phyloP scores from a whole-genome alignment of 1,284 basidiomycete genomes.

The Thelephora terrestris region DNA sequence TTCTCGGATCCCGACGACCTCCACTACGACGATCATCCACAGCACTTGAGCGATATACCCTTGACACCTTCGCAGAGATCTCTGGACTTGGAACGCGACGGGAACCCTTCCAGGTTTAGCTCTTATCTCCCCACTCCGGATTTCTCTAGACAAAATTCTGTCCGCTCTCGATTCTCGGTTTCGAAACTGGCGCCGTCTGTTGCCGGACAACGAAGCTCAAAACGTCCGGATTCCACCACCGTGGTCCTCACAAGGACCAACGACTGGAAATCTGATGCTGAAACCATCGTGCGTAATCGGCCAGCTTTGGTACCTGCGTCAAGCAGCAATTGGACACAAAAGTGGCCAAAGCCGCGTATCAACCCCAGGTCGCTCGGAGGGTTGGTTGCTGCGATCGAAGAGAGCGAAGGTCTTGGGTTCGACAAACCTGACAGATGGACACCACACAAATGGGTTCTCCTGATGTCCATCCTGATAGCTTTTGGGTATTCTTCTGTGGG shows the following conservation, averaged over 20 bases:
- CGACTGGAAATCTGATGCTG: constrained; percentile 8
- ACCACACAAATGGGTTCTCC: constrained; percentile 43
- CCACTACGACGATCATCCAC: too few species aligned
- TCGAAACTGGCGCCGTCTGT: constrained; percentile 12
- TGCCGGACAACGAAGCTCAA: constrained; percentile 4
- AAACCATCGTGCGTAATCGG: constrained; percentile 7
- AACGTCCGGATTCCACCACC: neutral
- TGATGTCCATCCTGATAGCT: constrained; percentile 40
- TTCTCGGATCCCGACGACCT: too few species aligned
- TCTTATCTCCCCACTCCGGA: constrained; percentile 15
- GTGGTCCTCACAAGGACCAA: constrained; percentile 1
- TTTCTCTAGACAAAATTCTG: constrained; percentile 5
- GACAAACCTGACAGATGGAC: constrained; percentile 38
- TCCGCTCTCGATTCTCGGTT: constrained; percentile 4
- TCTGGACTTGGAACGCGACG: constrained; percentile 7
- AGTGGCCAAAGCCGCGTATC: constrained; percentile 36
- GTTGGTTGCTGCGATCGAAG: constrained; percentile 21
- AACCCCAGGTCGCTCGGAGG: constrained; percentile 21
- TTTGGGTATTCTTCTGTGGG: constrained; percentile 39
- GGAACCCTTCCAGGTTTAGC: constrained; percentile 3
- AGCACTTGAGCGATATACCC: constrained; percentile 12
- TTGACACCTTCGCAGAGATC: constrained; percentile 12
- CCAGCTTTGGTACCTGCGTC: constrained; percentile 14
- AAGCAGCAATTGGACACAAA: constrained; percentile 37
- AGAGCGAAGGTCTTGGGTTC: constrained; percentile 29